phyloP scores from a whole-genome alignment of 1,139 yeast genomes.

The Kurtzmaniella natalensis region DNA sequence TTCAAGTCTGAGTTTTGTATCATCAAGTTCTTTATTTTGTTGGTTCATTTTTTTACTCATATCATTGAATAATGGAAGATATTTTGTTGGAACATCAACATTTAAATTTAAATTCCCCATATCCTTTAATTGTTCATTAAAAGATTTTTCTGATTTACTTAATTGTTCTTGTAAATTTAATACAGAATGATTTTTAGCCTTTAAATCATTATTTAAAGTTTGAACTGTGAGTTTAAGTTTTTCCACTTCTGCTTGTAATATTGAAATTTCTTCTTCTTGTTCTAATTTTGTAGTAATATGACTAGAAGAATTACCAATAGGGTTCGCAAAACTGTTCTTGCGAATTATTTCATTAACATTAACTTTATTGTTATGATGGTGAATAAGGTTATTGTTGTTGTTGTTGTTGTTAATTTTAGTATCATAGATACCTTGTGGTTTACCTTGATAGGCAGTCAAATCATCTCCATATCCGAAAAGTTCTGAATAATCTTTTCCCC shows the following conservation, averaged over 20 bases:
- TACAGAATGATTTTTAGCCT: conserved; percentile 32
- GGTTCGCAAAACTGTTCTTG: not conserved
- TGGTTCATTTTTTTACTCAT: conserved; percentile 47
- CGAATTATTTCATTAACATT: not conserved
- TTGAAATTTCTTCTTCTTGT: conserved; percentile 6
- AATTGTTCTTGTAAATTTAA: conserved; percentile 31
- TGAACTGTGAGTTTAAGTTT: conserved; percentile 16
- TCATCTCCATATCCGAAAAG: not conserved
- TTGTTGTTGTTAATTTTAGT: conserved; percentile 2
- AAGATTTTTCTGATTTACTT: not conserved
- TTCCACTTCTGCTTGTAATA: conserved; percentile 19
- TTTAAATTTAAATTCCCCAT: not conserved
- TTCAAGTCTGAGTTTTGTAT: conserved; percentile 59
- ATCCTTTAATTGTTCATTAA: not conserved
- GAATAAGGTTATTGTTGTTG: not conserved
- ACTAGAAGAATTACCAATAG: not conserved
- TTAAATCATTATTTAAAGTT: conserved; percentile 21
- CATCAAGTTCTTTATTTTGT: conserved; percentile 53
- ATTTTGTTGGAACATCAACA: conserved; percentile 37
- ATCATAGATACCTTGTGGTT: not conserved
- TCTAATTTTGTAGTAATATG: not conserved
- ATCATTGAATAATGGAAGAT: conserved; percentile 45
- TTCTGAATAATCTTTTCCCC: not conserved
- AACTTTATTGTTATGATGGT: not conserved
- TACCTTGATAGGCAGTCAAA: not conserved